Evolutionary conservation across 2,329 filamentous ascomycete genomes (phyloP).

Genomic region (Ascochyta rabiei): DNA sequence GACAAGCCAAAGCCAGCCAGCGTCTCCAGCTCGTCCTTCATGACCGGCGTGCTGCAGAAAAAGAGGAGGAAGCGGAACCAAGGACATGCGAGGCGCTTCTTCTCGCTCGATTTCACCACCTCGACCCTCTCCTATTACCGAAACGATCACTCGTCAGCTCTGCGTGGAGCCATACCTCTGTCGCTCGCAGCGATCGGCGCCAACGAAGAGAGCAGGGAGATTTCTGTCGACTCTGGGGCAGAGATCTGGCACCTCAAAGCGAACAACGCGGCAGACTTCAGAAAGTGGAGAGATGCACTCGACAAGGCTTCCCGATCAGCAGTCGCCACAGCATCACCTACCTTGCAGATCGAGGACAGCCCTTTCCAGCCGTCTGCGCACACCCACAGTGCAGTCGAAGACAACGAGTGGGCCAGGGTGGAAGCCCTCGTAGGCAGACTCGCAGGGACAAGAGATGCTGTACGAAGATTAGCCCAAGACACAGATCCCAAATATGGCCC

Average conservation of each 20-base stretch:
- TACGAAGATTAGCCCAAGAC: slow-evolving; percentile 84
- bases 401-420: slow-evolving; percentile 84
- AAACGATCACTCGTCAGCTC: slow-evolving; percentile 87
- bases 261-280: slow-evolving; percentile 81
- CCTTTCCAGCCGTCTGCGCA: slow-evolving; percentile 26
- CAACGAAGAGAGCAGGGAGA: slow-evolving; percentile 85
- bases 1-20: slow-evolving; percentile 29
- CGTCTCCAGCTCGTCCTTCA: slow-evolving; percentile 60
- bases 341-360: slow-evolving; percentile 36
- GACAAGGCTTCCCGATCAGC: slow-evolving; percentile 74
- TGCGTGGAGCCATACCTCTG: slow-evolving; percentile 90
- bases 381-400: slow-evolving; percentile 60
- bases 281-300: slow-evolving; percentile 83
- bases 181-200: slow-evolving; percentile 89
- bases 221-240: slow-evolving; percentile 94
- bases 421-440: slow-evolving; percentile 85
- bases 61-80: slow-evolving; percentile 91
- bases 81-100: slow-evolving; percentile 90
- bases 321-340: slow-evolving; percentile 34
- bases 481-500: slow-evolving; percentile 69
- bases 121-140: slow-evolving; percentile 97
- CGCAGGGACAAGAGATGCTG: slow-evolving; percentile 84
- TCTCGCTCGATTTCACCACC: slow-evolving; percentile 92
- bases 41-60: slow-evolving; percentile 87
- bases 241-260: slow-evolving; percentile 96